These are phyloP conservation scores for Debaryomyces subglobosus DNA, from an alignment of 1,139 yeast genomes.

Conservation along the genomic window DNA sequence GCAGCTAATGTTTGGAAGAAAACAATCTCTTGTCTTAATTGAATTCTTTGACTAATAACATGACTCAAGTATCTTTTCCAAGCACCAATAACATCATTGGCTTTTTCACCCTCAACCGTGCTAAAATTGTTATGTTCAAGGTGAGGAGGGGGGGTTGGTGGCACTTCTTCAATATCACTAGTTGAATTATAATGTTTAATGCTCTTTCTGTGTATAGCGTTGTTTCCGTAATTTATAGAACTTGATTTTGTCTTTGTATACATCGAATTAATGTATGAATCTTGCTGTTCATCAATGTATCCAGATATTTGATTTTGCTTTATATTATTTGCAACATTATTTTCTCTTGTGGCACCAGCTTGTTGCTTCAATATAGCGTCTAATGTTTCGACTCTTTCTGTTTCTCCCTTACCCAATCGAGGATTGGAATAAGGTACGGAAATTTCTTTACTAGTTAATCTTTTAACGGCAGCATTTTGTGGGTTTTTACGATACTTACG, in stretches of 20 bases:
- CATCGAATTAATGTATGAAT: conserved; percentile 18
- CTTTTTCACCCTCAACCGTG: neutral
- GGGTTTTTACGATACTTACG: conserved; percentile 24
- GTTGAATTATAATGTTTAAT: neutral
- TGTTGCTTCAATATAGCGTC: conserved; percentile 29
- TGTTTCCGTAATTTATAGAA: conserved; percentile 22
- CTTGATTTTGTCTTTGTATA: conserved; percentile 15
- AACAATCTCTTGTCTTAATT: conserved; percentile 45
- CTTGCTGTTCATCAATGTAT: conserved; percentile 36
- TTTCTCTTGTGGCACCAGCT: conserved; percentile 32
- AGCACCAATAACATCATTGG: conserved; percentile 11
- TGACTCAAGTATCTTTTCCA: conserved; percentile 43
- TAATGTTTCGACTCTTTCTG: conserved; percentile 22
- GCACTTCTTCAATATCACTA: conserved; percentile 23
- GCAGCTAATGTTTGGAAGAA: conserved; percentile 35
- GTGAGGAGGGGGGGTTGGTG: conserved; percentile 32
- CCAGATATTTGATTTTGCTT: conserved; percentile 28
- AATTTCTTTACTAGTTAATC: conserved; percentile 7
- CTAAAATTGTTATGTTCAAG: conserved; percentile 13
- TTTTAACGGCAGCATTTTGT: conserved; percentile 18
- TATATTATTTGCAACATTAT: conserved; percentile 15
- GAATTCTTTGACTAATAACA: conserved; percentile 43
- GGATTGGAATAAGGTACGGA: conserved; percentile 26
- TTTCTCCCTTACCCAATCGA: conserved; percentile 26
- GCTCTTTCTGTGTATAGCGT: neutral